Conservation (phyloP, 805 yeast genomes). For the Saccharomycopsis lassenensis region DNA sequence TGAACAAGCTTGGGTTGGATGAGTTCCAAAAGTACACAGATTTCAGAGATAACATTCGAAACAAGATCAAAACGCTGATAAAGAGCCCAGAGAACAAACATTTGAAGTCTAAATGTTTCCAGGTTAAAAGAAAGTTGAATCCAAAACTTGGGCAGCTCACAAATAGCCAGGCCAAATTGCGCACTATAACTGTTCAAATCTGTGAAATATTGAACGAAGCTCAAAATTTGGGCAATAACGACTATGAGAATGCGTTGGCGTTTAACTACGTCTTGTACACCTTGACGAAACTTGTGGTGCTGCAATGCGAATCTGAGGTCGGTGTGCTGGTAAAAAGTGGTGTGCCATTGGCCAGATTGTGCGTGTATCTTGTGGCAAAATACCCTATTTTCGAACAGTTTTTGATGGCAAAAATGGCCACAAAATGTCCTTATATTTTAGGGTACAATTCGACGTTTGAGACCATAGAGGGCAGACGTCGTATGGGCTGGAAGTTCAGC, state of each 20-base stretch:
- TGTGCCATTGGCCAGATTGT: conserved; percentile 62
- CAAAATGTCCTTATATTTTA: conserved; percentile 81
- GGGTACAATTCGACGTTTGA: conserved; percentile 71
- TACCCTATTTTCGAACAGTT: conserved; percentile 33
- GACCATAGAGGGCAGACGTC: conserved; percentile 67
- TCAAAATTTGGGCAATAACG: conserved; percentile 18
- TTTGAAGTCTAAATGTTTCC: conserved; percentile 41
- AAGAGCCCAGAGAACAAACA: conserved; percentile 43
- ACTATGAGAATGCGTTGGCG: conserved; percentile 34
- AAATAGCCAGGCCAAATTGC: conserved; percentile 51
- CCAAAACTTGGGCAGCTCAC: conserved; percentile 91
- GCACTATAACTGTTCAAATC: conserved; percentile 40
- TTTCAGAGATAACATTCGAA: conserved; percentile 36
- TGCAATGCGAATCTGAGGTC: conserved; percentile 90
- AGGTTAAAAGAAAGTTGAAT: conserved; percentile 65
- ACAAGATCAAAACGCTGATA: conserved; percentile 44
- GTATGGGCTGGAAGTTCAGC: conserved; percentile 81
- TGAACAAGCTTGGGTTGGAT: conserved; percentile 15
- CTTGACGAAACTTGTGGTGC: conserved; percentile 73
- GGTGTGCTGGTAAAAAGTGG: conserved; percentile 70
- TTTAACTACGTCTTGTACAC: conserved; percentile 70
- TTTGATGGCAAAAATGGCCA: conserved; percentile 67
- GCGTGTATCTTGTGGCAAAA: conserved; percentile 40
- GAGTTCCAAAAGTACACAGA: conserved; percentile 26
- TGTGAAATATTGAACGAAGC: conserved; percentile 38